These are phyloP conservation scores for Gossypium rotundifolium DNA, from an alignment of 345 rosid species.

Conservation along the genomic window DNA sequence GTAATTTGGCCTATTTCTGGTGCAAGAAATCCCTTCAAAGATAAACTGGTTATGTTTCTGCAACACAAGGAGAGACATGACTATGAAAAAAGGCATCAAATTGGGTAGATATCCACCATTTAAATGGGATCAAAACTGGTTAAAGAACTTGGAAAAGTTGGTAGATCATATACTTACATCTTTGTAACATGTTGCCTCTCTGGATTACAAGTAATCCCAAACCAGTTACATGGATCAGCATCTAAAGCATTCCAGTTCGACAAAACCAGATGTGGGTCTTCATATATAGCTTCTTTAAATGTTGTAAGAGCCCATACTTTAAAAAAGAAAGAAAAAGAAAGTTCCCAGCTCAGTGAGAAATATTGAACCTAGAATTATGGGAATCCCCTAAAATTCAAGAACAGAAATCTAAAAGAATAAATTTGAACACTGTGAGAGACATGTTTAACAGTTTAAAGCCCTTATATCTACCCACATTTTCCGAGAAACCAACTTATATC, in stretches of 20 bases:
- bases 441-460: not conserved
- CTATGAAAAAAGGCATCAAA: conserved; percentile 10
- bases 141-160: not conserved
- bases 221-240: conserved; percentile 88
- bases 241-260: conserved; percentile 77
- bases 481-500: conserved; percentile 51
- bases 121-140: not conserved
- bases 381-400: conserved; percentile 11
- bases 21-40: conserved; percentile 76
- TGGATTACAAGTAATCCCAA: conserved; percentile 53
- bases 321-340: not conserved
- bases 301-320: conserved; percentile 63
- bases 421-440: not conserved
- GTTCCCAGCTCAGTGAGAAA: conserved; percentile 20
- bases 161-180: conserved; percentile 48
- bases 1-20: conserved; percentile 73
- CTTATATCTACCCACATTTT: conserved; percentile 11
- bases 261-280: conserved; percentile 72
- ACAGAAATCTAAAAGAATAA: not conserved
- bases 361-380: not conserved
- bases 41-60: conserved; percentile 72
- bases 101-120: not conserved
- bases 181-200: conserved; percentile 63
- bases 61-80: conserved; percentile 18
- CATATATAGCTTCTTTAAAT: conserved; percentile 83